phyloP scores from a whole-genome alignment of 176 grass and related monocot species.

The Lolium perenne region DNA sequence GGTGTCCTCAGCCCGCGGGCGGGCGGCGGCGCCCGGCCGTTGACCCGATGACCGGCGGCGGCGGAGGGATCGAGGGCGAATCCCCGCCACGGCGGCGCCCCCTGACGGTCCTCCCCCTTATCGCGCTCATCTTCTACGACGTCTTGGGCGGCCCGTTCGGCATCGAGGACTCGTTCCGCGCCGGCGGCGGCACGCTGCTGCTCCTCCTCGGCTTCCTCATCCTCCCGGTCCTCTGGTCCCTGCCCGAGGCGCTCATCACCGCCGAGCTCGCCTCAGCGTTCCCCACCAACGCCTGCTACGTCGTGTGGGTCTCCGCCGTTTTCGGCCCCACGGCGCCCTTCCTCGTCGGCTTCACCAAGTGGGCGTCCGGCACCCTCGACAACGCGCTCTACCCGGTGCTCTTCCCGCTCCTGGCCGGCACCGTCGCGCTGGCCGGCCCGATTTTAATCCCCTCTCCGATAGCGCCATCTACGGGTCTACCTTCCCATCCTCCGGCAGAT shows the following conservation, averaged over 20 bases:
- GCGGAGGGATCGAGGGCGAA: background rate
- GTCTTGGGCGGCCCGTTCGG: constrained; percentile 93
- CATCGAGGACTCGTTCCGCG: constrained; percentile 84
- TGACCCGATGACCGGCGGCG: constrained; percentile 38
- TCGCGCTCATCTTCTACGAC: constrained; percentile 99
- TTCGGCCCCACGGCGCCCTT: constrained; percentile 79
- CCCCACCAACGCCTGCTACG: constrained; percentile 89
- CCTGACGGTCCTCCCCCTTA: constrained; percentile 72
- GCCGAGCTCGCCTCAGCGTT: constrained; percentile 86
- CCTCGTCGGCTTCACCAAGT: constrained; percentile 93
- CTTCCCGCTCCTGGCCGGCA: too few relatives aligned
- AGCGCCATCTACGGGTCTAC: too few relatives aligned
- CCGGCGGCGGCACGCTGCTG: constrained; percentile 84
- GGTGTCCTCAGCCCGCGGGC: background rate
- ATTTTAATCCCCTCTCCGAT: too few relatives aligned
- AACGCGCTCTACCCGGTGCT: constrained; percentile 96
- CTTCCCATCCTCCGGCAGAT: too few relatives aligned
- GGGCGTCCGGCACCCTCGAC: constrained; percentile 84
- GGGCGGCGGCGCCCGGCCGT: constrained; percentile 15
- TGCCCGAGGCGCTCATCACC: constrained; percentile 88
- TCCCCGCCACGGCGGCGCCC: constrained; percentile 27
- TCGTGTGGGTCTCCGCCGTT: constrained; percentile 83
- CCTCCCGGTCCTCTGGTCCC: constrained; percentile 70
- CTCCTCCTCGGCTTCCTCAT: constrained; percentile 79
- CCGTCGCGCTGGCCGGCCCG: too few relatives aligned